phyloP scores from a whole-genome alignment of 176 grass and related monocot genomes.

The Oryza meridionalis region DNA sequence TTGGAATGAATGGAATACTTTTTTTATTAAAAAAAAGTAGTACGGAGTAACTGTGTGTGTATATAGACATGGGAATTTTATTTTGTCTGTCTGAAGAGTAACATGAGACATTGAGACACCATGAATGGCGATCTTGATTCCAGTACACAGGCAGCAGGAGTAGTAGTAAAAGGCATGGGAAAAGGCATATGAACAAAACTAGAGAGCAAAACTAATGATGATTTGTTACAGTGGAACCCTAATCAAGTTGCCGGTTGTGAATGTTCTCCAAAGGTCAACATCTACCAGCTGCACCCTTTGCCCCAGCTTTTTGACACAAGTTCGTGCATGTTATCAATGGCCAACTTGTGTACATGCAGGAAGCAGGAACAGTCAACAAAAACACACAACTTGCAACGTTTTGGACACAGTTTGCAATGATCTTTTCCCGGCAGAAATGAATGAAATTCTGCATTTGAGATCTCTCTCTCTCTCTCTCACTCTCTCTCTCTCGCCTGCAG shows the following conservation, averaged over 20 bases:
- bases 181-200: background rate
- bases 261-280: slow-evolving; percentile 43
- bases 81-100: background rate
- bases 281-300: slow-evolving; percentile 25
- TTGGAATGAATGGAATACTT: too few species aligned
- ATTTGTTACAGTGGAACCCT: background rate
- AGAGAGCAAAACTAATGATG: background rate
- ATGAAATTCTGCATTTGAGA: background rate
- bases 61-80: background rate
- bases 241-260: slow-evolving; percentile 14
- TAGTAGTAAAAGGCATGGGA: background rate
- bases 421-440: background rate
- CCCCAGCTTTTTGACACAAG: slow-evolving; percentile 38
- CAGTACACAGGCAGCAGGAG: background rate
- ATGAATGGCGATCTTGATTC: slow-evolving; percentile 18
- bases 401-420: background rate
- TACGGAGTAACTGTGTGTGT: background rate
- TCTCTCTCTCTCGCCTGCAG: background rate
- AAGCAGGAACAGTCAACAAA: background rate
- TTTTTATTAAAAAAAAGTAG: too few species aligned
- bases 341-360: background rate
- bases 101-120: slow-evolving; percentile 7
- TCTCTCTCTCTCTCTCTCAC: background rate
- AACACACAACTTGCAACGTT: slow-evolving; percentile 4
- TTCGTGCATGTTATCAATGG: background rate